Evolutionary conservation across 805 yeast genomes (phyloP), one percentile per base, ranked within the genome.

Genomic region (Metschnikowia borealis): DNA sequence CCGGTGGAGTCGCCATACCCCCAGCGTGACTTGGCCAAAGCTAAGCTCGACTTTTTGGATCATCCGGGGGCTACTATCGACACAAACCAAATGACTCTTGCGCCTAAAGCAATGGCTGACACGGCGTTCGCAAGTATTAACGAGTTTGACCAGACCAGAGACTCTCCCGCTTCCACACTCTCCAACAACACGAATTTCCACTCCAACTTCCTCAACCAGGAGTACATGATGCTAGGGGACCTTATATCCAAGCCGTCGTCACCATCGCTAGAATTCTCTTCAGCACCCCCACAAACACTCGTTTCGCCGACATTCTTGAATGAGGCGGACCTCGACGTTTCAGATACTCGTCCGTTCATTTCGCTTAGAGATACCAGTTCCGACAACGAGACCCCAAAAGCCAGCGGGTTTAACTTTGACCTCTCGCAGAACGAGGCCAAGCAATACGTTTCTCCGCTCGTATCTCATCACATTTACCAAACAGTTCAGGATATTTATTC

Each of bases 401-500:
- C 52, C 43, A 53, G 46, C 32, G 59, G 55, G 26, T 44, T 50
- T 36, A 40, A 47, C 36, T 47, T 49, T 36, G 61, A 56, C 38
- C 48, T 51, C 32, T 38, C 39, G 29, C 47, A 44, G 21, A 15
- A 35, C 26, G 57, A 52, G 42, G 53, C 54, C 33, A 55, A 67
- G 10, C 79, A 74, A 44, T 83, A 81, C 61, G 76, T 82, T 3
- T 75, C 84, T 3, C 87, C 87, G 6, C 62, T 82, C 50, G 71
- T 78, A 11, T 70, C 82, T 50, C 75, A 84, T 53, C 83, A 82
- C 60, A 67, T 81, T 14, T 80, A 81, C 53, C 65, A 79, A 71
- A 65, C 78, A 41, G 77, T 63, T 60, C 82, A 52, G 67, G 83
- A 71, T 71, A 79, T 71, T 63, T 81, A 66, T 68, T 46, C 68